Percentiles rank a stretch among this genome's conserved stretches.
These are phyloP conservation scores for Shiraia bambusicola DNA, from an alignment of 2,329 filamentous ascomycete genomes.

Conservation along the genomic window DNA sequence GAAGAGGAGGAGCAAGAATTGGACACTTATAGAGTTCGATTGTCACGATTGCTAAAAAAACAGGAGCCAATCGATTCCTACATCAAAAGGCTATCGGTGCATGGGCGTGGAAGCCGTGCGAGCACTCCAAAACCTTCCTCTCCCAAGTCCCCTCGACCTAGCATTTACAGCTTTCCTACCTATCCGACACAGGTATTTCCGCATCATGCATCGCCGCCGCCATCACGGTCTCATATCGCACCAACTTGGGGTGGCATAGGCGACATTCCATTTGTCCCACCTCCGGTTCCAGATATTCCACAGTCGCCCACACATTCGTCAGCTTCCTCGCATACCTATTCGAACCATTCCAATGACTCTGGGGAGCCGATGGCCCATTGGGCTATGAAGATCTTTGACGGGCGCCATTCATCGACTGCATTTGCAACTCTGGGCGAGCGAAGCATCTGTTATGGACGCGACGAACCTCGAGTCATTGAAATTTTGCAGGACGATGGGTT, in stretches of 20 bases:
- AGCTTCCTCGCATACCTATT: slow-evolving; percentile 45
- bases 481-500: slow-evolving; percentile 44
- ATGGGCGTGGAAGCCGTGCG: slow-evolving; percentile 21
- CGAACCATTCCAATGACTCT: slow-evolving; percentile 40
- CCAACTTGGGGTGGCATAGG: slow-evolving; percentile 21
- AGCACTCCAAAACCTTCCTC: slow-evolving; percentile 33
- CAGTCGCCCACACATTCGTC: slow-evolving; percentile 48
- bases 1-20: slow-evolving; percentile 34
- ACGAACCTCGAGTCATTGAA: slow-evolving; percentile 39
- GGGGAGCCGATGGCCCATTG: slow-evolving; percentile 43
- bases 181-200: slow-evolving; percentile 24
- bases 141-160: slow-evolving; percentile 30
- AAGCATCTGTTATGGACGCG: slow-evolving; percentile 40
- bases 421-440: slow-evolving; percentile 38
- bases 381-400: slow-evolving; percentile 49
- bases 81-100: slow-evolving; percentile 32
- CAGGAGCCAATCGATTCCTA: slow-evolving; percentile 40
- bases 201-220: slow-evolving; percentile 12
- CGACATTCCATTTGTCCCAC: slow-evolving; percentile 38
- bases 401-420: slow-evolving; percentile 41
- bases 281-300: slow-evolving; percentile 42
- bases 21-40: slow-evolving; percentile 25
- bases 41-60: slow-evolving; percentile 38
- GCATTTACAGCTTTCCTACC: slow-evolving; percentile 28
- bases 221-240: slow-evolving; percentile 19